These are phyloP conservation scores for Venturia carpophila DNA, from an alignment of 2,329 filamentous ascomycete genomes.

Conservation along the genomic window DNA sequence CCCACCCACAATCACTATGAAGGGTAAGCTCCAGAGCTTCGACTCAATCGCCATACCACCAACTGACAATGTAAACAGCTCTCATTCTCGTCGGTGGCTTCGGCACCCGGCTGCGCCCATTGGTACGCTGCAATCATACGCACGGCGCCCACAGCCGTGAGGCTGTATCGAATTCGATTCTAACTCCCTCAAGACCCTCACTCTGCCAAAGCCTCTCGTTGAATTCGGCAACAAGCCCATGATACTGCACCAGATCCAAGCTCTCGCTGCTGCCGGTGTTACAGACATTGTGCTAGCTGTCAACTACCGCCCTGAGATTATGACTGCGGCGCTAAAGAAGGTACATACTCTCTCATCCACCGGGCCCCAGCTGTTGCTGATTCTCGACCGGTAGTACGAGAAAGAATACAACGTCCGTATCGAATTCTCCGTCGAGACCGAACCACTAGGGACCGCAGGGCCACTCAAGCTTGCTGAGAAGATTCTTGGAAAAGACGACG, in stretches of 20 bases:
- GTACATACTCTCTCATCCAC: constrained; percentile 37
- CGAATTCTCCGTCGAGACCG: constrained; percentile 92
- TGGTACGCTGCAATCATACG: constrained; percentile 49
- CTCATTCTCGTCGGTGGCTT: constrained; percentile 99
- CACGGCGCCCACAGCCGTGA: not conserved
- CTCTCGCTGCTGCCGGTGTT: constrained; percentile 84
- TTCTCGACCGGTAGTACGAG: constrained; percentile 57
- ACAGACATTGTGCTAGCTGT: constrained; percentile 97
- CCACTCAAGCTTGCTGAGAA: constrained; percentile 92
- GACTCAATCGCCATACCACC: not conserved
- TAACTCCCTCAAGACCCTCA: constrained; percentile 64
- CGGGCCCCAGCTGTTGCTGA: not conserved
- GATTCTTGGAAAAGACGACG: constrained; percentile 85
- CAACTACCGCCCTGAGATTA: constrained; percentile 97
- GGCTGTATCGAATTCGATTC: constrained; percentile 12
- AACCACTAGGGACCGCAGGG: constrained; percentile 90
- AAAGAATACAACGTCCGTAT: constrained; percentile 89
- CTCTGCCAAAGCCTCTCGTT: constrained; percentile 92
- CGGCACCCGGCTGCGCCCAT: constrained; percentile 91
- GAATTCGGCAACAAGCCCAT: constrained; percentile 99
- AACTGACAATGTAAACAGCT: constrained; percentile 45
- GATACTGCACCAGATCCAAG: constrained; percentile 97
- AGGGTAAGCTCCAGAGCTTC: constrained; percentile 21
- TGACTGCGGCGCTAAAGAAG: constrained; percentile 89
- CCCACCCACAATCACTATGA: constrained; percentile 14